phyloP scores from a whole-genome alignment of 805 yeast species.

The Blastobotrys americana region DNA sequence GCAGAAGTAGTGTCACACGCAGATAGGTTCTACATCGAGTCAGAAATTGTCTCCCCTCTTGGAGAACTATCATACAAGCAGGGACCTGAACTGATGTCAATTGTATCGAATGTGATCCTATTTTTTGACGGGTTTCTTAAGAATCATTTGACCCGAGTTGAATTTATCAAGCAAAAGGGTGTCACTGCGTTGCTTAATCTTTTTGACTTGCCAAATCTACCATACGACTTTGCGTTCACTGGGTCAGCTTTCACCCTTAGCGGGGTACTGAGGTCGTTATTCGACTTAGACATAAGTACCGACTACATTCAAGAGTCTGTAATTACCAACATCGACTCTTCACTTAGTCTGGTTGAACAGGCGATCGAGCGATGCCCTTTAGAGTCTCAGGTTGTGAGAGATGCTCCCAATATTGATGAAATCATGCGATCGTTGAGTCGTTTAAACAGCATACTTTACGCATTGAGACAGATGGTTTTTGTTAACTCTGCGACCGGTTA shows the following conservation, averaged over 20 bases:
- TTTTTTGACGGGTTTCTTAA: conserved; percentile 29
- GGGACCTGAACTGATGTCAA: conserved; percentile 9
- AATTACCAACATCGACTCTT: neutral
- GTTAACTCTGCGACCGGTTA: conserved; percentile 22
- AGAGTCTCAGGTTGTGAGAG: neutral
- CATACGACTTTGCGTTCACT: conserved; percentile 28
- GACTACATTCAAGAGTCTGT: conserved; percentile 14
- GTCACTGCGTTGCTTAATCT: conserved; percentile 18
- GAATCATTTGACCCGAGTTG: conserved; percentile 24
- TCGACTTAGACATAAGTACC: conserved; percentile 20
- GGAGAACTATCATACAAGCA: neutral
- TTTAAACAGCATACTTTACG: conserved; percentile 14
- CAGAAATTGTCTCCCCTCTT: conserved; percentile 8
- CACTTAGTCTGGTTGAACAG: neutral
- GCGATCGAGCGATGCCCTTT: conserved; percentile 2
- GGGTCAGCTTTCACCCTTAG: conserved; percentile 20
- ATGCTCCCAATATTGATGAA: conserved; percentile 4
- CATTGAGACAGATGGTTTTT: conserved; percentile 20
- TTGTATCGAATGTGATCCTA: conserved; percentile 13
- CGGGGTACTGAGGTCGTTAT: conserved; percentile 17
- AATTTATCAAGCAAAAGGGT: conserved; percentile 25
- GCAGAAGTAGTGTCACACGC: conserved; percentile 20
- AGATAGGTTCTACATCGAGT: conserved; percentile 13
- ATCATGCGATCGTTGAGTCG: conserved; percentile 9
- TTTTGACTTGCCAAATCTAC: conserved; percentile 21